Evolutionary conservation across 352 stramenopile species (phyloP).

Genomic region (Pythium phragmiticola): DNA sequence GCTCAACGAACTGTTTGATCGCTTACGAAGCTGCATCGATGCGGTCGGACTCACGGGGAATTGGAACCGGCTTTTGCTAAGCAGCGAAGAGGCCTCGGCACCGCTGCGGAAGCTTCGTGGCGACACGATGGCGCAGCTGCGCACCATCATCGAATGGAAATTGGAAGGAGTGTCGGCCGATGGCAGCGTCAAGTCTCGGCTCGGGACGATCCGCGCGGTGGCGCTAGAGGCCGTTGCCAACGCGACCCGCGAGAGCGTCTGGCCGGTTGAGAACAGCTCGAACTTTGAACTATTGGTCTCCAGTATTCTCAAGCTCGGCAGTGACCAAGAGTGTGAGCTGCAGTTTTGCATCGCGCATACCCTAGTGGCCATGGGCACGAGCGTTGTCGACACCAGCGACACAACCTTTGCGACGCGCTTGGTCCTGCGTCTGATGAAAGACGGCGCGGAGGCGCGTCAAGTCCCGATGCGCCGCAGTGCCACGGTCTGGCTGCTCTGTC

Average conservation of each 20-base stretch:
- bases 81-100: neutral
- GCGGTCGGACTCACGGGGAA: conserved; percentile 16
- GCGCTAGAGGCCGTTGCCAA: conserved; percentile 17
- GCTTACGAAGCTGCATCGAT: conserved; percentile 20
- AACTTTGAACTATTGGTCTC: conserved; percentile 31
- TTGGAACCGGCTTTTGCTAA: conserved; percentile 12
- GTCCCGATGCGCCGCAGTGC: conserved; percentile 48
- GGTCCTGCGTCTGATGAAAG: conserved; percentile 38
- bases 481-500: conserved; percentile 66
- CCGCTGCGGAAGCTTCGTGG: conserved; percentile 8
- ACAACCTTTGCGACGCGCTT: conserved; percentile 25
- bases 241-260: conserved; percentile 2
- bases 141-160: conserved; percentile 25
- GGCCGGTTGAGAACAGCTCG: neutral
- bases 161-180: conserved; percentile 16
- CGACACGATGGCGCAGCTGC: conserved; percentile 10
- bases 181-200: conserved; percentile 23
- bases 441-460: conserved; percentile 42
- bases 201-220: conserved; percentile 7
- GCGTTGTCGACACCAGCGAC: conserved; percentile 9
- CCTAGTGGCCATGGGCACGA: conserved; percentile 50
- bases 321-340: conserved; percentile 36
- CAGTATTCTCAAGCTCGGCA: conserved; percentile 29
- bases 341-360: conserved; percentile 55
- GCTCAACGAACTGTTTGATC: conserved; percentile 18